Evolutionary conservation across 192 early-diverging fungal genomes (phyloP).

Genomic region (Umbelopsis isabellina): DNA sequence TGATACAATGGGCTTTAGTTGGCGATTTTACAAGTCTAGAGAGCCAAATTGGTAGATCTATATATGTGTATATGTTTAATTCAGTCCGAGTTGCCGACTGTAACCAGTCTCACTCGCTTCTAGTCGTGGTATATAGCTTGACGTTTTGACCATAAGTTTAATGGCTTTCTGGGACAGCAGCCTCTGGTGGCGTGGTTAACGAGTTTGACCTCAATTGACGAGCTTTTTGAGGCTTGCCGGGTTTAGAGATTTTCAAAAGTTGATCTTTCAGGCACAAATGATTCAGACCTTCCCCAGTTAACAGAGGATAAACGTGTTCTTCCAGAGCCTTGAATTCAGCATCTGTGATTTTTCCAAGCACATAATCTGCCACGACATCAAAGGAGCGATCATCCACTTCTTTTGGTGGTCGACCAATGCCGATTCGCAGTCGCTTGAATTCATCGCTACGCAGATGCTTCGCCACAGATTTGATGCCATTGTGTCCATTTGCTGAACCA

Average conservation of each 20-base stretch:
- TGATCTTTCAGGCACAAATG: slow-evolving; percentile 2
- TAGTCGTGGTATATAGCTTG: no score
- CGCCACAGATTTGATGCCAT: slow-evolving; percentile 72
- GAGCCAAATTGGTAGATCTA: no score
- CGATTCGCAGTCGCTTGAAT: slow-evolving; percentile 66
- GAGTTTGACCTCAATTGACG: background rate
- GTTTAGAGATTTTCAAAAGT: background rate
- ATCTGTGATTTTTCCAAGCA: slow-evolving; percentile 55
- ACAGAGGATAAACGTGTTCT: slow-evolving; percentile 45
- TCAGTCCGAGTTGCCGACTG: no score
- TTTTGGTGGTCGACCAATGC: slow-evolving; percentile 64
- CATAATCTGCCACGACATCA: slow-evolving; percentile 57
- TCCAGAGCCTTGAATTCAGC: slow-evolving; percentile 53
- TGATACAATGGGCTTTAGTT: no score
- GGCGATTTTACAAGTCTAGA: no score
- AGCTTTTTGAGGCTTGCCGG: background rate
- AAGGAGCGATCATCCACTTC: slow-evolving; percentile 33
- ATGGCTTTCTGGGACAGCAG: background rate
- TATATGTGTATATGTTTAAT: no score
- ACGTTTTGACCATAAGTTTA: background rate
- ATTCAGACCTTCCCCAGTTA: slow-evolving; percentile 10
- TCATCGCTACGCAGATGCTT: slow-evolving; percentile 51
- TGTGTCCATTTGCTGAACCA: slow-evolving; percentile 76
- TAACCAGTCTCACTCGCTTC: no score
- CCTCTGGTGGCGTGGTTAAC: background rate